These are phyloP conservation scores for Coemansia sp. DNA, from an alignment of 192 early-diverging fungal species.

Conservation along the genomic window DNA sequence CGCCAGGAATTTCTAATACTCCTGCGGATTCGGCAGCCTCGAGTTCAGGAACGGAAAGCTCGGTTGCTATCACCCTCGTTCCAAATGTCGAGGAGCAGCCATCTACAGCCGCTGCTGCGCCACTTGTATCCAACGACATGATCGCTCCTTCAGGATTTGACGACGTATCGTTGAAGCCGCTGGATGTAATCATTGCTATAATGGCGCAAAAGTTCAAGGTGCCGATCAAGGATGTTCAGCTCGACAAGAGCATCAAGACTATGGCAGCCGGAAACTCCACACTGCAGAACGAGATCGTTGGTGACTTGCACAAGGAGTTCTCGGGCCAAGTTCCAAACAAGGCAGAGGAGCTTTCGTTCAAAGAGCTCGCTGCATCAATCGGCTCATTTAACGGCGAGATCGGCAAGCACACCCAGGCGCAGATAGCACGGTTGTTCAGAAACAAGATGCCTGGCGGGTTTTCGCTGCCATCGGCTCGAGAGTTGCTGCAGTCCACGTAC, in stretches of 20 bases:
- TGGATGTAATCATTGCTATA: slow-evolving; percentile 76
- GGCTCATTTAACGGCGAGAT: slow-evolving; percentile 55
- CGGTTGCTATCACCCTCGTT: not conserved
- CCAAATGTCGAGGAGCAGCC: not conserved
- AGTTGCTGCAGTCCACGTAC: slow-evolving; percentile 67
- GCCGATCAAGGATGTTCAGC: slow-evolving; percentile 66
- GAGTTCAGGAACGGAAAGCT: slow-evolving; percentile 9
- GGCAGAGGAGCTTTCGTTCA: slow-evolving; percentile 82
- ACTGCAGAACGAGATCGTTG: slow-evolving; percentile 96
- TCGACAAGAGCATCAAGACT: slow-evolving; percentile 73
- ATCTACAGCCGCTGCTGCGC: not conserved
- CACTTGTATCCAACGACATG: not conserved
- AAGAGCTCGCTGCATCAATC: slow-evolving; percentile 73
- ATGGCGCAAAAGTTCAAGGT: slow-evolving; percentile 93
- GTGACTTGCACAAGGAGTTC: slow-evolving; percentile 93
- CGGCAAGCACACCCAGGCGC: slow-evolving; percentile 42
- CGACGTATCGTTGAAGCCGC: slow-evolving; percentile 74
- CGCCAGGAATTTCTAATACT: not conserved
- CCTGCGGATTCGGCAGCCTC: slow-evolving; percentile 37
- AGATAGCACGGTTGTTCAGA: slow-evolving; percentile 74
- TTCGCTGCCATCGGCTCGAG: slow-evolving; percentile 73
- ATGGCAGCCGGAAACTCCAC: slow-evolving; percentile 93
- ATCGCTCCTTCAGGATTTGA: too few relatives aligned
- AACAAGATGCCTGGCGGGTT: slow-evolving; percentile 96
- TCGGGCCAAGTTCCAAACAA: slow-evolving; percentile 68